These are phyloP conservation scores for Debaryomyces nepalensis DNA, from an alignment of 1,139 yeast genomes.

Conservation along the genomic window DNA sequence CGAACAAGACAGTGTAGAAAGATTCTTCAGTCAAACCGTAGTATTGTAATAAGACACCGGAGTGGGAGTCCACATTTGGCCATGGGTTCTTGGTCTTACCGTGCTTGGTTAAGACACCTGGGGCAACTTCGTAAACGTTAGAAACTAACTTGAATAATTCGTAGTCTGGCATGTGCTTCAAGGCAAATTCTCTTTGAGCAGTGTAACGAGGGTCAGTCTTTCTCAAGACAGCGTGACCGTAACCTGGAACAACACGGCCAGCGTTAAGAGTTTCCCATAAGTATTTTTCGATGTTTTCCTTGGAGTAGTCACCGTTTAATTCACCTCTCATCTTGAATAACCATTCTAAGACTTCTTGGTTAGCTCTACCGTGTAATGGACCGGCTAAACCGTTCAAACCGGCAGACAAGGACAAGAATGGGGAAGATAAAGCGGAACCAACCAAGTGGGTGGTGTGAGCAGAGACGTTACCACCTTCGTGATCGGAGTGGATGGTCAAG, in stretches of 20 bases:
- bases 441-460: conserved; percentile 98
- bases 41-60: conserved; percentile 96
- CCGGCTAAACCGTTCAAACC: conserved; percentile 98
- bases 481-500: conserved; percentile 93
- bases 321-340: conserved; percentile 79
- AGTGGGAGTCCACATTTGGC: conserved; percentile 98
- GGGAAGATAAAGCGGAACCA: conserved; percentile 93
- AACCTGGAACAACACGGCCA: conserved; percentile 97
- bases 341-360: conserved; percentile 97
- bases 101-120: conserved; percentile 91
- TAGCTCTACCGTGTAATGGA: conserved; percentile 97
- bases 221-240: conserved; percentile 96
- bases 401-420: conserved; percentile 90
- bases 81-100: conserved; percentile 99
- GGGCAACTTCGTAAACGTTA: conserved; percentile 92
- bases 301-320: conserved; percentile 72
- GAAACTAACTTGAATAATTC: conserved; percentile 90
- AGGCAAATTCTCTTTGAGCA: conserved; percentile 96
- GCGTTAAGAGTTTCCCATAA: conserved; percentile 90
- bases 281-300: conserved; percentile 80
- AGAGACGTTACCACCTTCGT: conserved; percentile 98
- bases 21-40: conserved; percentile 95
- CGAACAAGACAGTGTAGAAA: conserved; percentile 97
- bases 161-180: conserved; percentile 96
- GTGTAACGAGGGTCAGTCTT: conserved; percentile 97